phyloP scores from a whole-genome alignment of 176 grass and related monocot species.

The Avena sativa region DNA sequence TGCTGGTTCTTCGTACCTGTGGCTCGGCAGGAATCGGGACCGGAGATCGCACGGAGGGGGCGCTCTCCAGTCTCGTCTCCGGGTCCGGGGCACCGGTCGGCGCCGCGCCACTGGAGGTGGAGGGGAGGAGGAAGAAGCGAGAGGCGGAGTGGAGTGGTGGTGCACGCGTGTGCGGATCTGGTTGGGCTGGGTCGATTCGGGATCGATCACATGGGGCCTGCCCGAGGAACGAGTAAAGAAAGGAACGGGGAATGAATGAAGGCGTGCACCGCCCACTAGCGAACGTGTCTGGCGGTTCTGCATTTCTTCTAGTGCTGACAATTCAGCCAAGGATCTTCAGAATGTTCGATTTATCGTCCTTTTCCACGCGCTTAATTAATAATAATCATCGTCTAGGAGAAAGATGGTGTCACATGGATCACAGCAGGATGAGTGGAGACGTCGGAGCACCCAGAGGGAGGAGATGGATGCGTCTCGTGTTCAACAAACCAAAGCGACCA shows the following conservation, averaged over 20 bases:
- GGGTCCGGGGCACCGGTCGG: background rate
- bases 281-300: background rate
- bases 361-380: background rate
- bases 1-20: background rate
- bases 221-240: background rate
- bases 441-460: too few species aligned
- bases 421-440: background rate
- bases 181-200: background rate
- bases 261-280: background rate
- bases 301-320: background rate
- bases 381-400: background rate
- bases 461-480: too few species aligned
- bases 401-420: background rate
- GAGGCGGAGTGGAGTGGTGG: slow-evolving; percentile 8
- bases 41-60: background rate
- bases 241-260: background rate
- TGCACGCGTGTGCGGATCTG: slow-evolving; percentile 33
- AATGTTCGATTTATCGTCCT: background rate
- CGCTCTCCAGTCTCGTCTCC: background rate
- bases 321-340: background rate
- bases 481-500: too few species aligned
- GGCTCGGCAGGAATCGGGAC: background rate
- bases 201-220: slow-evolving; percentile 8
- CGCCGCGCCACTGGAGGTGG: background rate
- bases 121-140: background rate